Percentiles rank a stretch among this genome's conserved stretches.
Evolutionary conservation across 495 filamentous ascomycete species (phyloP).

Genomic region (Annulohypoxylon moriforme): DNA sequence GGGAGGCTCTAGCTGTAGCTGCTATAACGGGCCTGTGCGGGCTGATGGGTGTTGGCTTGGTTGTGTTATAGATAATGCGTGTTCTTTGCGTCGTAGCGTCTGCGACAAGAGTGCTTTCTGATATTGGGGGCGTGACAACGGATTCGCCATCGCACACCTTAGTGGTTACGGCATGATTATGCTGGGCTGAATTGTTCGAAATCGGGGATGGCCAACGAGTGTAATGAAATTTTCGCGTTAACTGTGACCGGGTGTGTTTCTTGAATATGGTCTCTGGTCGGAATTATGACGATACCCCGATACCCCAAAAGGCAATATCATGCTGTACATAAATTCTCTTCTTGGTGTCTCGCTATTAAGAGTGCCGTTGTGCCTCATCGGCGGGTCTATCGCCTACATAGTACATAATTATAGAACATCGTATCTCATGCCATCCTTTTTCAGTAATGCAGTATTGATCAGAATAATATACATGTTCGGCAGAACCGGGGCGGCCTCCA

Average conservation of each 20-base stretch:
- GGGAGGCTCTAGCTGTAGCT: constrained; percentile 39
- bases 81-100: too few species aligned
- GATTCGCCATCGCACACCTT: neutral
- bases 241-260: neutral
- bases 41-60: constrained; percentile 42
- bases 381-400: neutral
- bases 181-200: neutral
- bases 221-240: neutral
- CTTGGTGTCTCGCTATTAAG: neutral
- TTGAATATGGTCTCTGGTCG: constrained; percentile 5
- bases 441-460: neutral
- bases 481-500: neutral
- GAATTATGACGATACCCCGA: neutral
- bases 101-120: too few species aligned
- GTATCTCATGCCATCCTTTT: neutral
- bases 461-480: neutral
- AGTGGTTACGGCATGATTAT: neutral
- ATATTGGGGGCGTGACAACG: neutral
- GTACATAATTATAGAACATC: neutral
- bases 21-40: constrained; percentile 38
- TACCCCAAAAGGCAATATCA: neutral
- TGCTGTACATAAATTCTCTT: neutral
- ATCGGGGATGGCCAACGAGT: neutral
- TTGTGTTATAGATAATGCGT: constrained; percentile 42
- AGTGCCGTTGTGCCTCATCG: neutral